A percentile compares a stretch with the other conserved stretches of the same genome.
Evolutionary conservation across 1,284 basidiomycete genomes (phyloP).

Genomic region (Trichosporon ovoides): DNA sequence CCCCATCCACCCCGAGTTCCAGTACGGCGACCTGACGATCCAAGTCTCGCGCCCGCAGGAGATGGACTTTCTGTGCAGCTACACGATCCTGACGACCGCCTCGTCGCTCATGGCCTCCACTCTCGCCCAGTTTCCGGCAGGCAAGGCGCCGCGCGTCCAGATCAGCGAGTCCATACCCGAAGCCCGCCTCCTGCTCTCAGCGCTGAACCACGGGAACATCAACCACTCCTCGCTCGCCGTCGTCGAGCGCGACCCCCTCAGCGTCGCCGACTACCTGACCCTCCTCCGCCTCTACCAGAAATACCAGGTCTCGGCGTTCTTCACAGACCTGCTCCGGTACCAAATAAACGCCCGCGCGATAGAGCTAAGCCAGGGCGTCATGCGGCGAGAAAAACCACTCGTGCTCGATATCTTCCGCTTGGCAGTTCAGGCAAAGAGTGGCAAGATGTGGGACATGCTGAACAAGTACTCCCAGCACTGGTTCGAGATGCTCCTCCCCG

Average conservation of each 20-base stretch:
- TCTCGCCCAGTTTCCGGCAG: neutral
- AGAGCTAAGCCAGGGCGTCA: neutral
- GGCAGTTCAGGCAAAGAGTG: neutral
- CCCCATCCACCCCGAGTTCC: neutral
- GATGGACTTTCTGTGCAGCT: neutral
- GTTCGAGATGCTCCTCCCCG: neutral
- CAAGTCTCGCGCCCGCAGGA: neutral
- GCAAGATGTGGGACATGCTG: neutral
- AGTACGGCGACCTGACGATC: slow-evolving; percentile 1
- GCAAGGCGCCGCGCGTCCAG: neutral
- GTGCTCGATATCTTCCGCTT: neutral
- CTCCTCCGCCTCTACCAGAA: neutral
- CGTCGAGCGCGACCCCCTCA: neutral
- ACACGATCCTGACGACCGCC: neutral
- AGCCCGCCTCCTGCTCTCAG: neutral
- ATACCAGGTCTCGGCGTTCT: neutral
- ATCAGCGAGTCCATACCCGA: neutral
- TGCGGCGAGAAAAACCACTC: neutral
- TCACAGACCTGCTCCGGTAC: slow-evolving; percentile 1
- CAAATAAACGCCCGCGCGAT: neutral
- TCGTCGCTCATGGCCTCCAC: neutral
- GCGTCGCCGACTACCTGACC: neutral
- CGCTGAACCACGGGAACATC: slow-evolving; percentile 3
- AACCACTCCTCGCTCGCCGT: neutral
- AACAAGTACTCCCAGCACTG: neutral